A percentile compares a stretch with the other conserved stretches of the same genome.
Conservation (phyloP, 768 basidiomycete species). For the Leccinum subgranulosum region DNA sequence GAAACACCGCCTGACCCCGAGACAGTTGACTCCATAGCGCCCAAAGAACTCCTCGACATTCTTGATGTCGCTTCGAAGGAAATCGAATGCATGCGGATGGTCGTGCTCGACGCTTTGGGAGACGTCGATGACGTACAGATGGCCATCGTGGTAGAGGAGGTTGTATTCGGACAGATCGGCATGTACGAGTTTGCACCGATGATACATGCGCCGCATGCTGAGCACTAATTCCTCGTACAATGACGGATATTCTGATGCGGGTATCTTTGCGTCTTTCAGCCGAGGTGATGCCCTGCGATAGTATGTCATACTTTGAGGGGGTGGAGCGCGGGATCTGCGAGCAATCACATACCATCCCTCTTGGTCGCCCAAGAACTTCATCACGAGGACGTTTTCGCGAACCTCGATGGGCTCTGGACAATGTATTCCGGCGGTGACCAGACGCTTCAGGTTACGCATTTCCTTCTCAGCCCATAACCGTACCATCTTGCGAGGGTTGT, state of each 20-base stretch:
- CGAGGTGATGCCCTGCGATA: slow-evolving; percentile 80
- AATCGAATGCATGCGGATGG: slow-evolving; percentile 95
- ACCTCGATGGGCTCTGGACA: slow-evolving; percentile 92
- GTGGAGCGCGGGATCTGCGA: background rate
- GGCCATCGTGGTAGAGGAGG: slow-evolving; percentile 78
- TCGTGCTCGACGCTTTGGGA: slow-evolving; percentile 99
- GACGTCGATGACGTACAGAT: slow-evolving; percentile 94
- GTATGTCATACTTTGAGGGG: background rate
- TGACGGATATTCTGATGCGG: slow-evolving; percentile 44
- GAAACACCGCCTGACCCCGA: slow-evolving; percentile 82
- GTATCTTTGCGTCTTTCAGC: slow-evolving; percentile 81
- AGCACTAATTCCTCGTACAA: slow-evolving; percentile 82
- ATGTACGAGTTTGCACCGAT: slow-evolving; percentile 90
- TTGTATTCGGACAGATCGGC: slow-evolving; percentile 99
- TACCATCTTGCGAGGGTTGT: slow-evolving; percentile 98
- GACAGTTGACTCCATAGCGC: slow-evolving; percentile 64
- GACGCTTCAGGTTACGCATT: slow-evolving; percentile 89
- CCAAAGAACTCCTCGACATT: slow-evolving; percentile 94
- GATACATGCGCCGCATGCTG: slow-evolving; percentile 80
- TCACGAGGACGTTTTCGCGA: slow-evolving; percentile 93
- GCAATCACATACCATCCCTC: slow-evolving; percentile 68
- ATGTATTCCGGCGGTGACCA: slow-evolving; percentile 77
- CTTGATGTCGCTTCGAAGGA: slow-evolving; percentile 86
- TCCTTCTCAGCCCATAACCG: slow-evolving; percentile 99
- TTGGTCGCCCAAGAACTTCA: slow-evolving; percentile 83